phyloP scores from a whole-genome alignment of 495 filamentous ascomycete species.

The Aspergillus sclerotiicarbonarius region DNA sequence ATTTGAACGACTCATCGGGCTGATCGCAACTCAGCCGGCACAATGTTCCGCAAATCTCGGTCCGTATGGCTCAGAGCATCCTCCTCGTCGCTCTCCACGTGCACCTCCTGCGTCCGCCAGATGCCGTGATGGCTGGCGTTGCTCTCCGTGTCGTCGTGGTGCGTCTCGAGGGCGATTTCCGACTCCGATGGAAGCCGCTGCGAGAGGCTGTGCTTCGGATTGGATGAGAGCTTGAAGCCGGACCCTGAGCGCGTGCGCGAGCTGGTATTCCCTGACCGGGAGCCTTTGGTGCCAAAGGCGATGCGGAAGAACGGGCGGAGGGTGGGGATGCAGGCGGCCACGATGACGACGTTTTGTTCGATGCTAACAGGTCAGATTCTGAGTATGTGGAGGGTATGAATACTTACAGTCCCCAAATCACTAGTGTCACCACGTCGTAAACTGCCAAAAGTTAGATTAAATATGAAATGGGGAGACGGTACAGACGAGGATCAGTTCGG shows the following conservation, averaged over 20 bases:
- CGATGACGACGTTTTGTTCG: constrained; percentile 32
- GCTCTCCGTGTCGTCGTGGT: constrained; percentile 3
- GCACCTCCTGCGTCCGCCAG: constrained; percentile 2
- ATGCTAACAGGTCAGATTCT: constrained; percentile 5
- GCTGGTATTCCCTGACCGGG: constrained; percentile 1
- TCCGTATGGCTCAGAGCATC: background rate
- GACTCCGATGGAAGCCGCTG: constrained; percentile 4
- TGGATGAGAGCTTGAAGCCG: constrained; percentile 8
- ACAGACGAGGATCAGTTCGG: constrained; percentile 19
- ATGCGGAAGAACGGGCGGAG: constrained; percentile 30
- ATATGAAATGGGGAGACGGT: background rate
- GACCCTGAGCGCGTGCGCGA: constrained; percentile 1
- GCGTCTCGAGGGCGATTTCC: constrained; percentile 1
- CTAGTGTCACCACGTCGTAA: background rate
- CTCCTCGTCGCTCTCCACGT: background rate
- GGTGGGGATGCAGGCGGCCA: constrained; percentile 37
- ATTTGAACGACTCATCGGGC: too few relatives aligned
- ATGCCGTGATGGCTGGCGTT: constrained; percentile 5
- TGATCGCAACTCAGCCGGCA: too few relatives aligned
- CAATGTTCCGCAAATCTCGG: background rate
- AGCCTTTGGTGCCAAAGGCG: constrained; percentile 8
- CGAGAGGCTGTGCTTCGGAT: background rate
- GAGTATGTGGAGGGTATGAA: background rate
- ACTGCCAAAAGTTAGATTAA: background rate
- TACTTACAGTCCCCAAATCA: background rate